Conservation (phyloP, 805 yeast species). For the Saccharomycopsis fodiens region DNA sequence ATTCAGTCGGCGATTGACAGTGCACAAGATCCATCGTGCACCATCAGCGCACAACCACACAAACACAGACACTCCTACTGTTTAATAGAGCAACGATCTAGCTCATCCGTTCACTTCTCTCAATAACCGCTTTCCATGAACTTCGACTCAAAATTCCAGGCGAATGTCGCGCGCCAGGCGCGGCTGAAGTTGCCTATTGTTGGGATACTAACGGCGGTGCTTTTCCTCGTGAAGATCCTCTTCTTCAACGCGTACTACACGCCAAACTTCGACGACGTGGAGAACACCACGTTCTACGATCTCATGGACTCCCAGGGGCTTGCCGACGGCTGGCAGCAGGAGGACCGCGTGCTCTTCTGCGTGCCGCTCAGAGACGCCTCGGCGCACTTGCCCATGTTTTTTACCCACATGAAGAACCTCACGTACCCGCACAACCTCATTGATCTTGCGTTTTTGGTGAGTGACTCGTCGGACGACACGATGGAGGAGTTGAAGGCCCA, state of each 20-base stretch:
- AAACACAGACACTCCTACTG: too few relatives aligned
- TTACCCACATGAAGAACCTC: conserved; percentile 68
- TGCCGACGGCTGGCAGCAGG: conserved; percentile 69
- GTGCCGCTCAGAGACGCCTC: conserved; percentile 93
- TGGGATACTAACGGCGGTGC: not conserved
- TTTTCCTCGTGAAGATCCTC: not conserved
- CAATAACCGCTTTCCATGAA: too few relatives aligned
- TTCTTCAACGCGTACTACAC: conserved; percentile 6
- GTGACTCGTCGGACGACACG: conserved; percentile 87
- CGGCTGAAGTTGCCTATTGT: not conserved
- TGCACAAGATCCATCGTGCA: too few relatives aligned
- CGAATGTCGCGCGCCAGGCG: not conserved
- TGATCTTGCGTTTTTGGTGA: conserved; percentile 77
- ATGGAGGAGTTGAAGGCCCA: conserved; percentile 55
- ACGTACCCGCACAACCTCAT: conserved; percentile 83
- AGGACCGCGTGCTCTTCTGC: conserved; percentile 73
- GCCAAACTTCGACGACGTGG: conserved; percentile 16
- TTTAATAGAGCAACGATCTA: too few relatives aligned
- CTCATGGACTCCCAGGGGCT: conserved; percentile 57
- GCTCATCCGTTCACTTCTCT: too few relatives aligned
- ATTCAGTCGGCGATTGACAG: too few relatives aligned
- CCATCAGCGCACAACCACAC: too few relatives aligned
- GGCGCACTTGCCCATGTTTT: conserved; percentile 82
- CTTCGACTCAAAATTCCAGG: not conserved
- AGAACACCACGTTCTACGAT: conserved; percentile 62